A percentile compares a stretch with the other conserved stretches of the same genome.
These are phyloP conservation scores for Quercus parvula DNA, from an alignment of 306 rosid genomes.

Conservation along the genomic window DNA sequence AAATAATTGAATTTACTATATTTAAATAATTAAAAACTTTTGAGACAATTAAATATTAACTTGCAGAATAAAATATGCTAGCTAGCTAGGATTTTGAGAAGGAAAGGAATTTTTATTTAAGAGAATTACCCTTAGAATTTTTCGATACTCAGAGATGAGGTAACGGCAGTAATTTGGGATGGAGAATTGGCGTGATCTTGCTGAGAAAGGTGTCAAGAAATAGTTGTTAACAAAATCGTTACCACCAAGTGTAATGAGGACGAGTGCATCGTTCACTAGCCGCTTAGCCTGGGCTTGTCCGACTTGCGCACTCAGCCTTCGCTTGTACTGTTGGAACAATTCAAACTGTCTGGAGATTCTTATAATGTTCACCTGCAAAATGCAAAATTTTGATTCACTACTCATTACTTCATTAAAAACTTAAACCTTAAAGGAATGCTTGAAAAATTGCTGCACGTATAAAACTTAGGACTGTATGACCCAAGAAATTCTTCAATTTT, in stretches of 20 bases:
- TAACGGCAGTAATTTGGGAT: conserved; percentile 41
- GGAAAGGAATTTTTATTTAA: neutral
- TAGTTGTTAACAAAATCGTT: conserved; percentile 72
- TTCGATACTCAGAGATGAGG: conserved; percentile 47
- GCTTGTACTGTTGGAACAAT: conserved; percentile 41
- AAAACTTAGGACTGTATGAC: too few relatives aligned
- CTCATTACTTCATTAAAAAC: neutral
- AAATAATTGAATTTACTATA: too few relatives aligned
- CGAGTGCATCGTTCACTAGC: conserved; percentile 37
- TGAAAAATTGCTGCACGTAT: too few relatives aligned
- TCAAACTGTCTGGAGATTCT: conserved; percentile 44
- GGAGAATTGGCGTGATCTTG: conserved; percentile 52
- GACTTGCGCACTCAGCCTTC: conserved; percentile 33
- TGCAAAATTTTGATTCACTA: neutral
- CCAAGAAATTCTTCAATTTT: too few relatives aligned
- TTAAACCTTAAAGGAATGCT: too few relatives aligned
- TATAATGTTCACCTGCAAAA: conserved; percentile 37
- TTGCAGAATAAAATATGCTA: too few relatives aligned
- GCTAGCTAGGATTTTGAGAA: too few relatives aligned
- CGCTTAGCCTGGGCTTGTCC: conserved; percentile 32
- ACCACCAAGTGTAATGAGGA: conserved; percentile 60
- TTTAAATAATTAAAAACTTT: too few relatives aligned
- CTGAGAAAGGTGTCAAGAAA: conserved; percentile 37
- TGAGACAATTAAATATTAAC: too few relatives aligned
- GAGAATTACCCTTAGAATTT: conserved; percentile 37